Conservation (phyloP, 352 stramenopile genomes). For the Globisporangium viniferum region DNA sequence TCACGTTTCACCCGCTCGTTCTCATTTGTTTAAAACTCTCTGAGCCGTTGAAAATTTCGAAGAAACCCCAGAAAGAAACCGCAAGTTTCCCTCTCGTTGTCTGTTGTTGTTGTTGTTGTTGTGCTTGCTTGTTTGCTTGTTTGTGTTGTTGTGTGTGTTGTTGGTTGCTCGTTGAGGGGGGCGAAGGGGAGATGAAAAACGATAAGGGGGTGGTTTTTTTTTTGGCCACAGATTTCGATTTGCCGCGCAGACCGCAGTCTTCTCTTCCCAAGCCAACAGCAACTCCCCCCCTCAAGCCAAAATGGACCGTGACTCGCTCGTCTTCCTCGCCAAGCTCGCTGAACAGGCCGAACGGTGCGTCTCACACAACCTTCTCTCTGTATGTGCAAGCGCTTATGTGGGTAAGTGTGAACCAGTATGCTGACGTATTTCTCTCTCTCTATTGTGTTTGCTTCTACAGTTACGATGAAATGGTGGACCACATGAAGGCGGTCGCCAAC, state of each 20-base stretch:
- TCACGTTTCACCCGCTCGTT: not conserved
- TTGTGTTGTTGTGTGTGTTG: too few species aligned
- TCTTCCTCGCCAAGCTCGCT: too few species aligned
- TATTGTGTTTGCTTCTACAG: conserved; percentile 17
- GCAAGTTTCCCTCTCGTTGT: not conserved
- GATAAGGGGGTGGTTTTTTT: conserved; percentile 21
- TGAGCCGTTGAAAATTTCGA: not conserved
- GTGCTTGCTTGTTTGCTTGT: too few species aligned
- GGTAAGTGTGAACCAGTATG: not conserved
- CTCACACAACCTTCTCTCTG: too few species aligned
- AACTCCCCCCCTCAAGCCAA: not conserved
- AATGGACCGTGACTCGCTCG: too few species aligned
- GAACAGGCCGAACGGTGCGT: too few species aligned
- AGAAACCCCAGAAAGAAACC: conserved; percentile 2
- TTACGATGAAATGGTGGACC: conserved; percentile 93
- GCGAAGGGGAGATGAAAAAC: too few species aligned
- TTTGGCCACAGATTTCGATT: conserved; percentile 58
- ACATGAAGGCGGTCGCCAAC: conserved; percentile 98
- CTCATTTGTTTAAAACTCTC: too few species aligned
- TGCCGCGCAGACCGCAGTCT: conserved; percentile 35
- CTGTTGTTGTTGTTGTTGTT: conserved; percentile 1
- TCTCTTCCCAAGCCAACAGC: conserved; percentile 8
- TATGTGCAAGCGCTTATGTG: not conserved
- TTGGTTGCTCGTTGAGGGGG: too few species aligned
- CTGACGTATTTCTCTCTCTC: not conserved